Base-by-base conservation (phyloP, 345 rosid species). In the Melastoma malabathricum region DNA sequence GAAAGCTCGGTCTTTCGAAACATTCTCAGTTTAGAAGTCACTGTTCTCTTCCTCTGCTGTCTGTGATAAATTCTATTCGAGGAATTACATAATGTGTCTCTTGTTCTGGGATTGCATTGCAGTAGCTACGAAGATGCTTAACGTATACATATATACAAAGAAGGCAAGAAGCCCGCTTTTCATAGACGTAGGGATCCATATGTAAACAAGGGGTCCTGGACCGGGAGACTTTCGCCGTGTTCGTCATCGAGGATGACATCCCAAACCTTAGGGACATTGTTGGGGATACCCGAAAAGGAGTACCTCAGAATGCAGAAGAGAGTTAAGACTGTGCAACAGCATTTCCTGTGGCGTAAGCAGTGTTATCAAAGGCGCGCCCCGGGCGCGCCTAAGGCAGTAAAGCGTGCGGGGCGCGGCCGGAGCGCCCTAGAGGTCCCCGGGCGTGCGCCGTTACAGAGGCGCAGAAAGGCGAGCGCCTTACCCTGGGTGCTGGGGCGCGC, bases 261-360 rank as follows among this genome's bases (percentile, higher is more conserved):
- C 78, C 75, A 3, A 83, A 76, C 58, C 64, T 83, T 74, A 78
- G 90, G 54, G 74, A 64, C 60, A 83, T 73, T 90, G 51, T 60
- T 72, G 4, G 75, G 80, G 0, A 89, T 89, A 55, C 72, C 84
- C 0, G 80, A 79, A 53, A 72, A 83, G 60, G 72, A 58, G 68
- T 90, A 86, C 62, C 51, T 73, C 5, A 65, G 55, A 5, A 73
- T 90, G 96, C 96, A 83, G 55, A 56, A 51, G 4, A 73, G 75
- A 55, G 88, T 86, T 1, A 78, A 76, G 62, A 59, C 58, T 63
- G 92, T 83, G 52, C 96, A 86, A 47, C 61, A 60, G 65, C 98
- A 90, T 82, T 90, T 90, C 70, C 66, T 81, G 47, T 90, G 98
- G 98, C 96, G 78, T n/a, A n/a, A n/a, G n/a, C n/a, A n/a, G n/a